Conservation (phyloP, 176 grass and related monocot genomes). For the Triticum monococcum region DNA sequence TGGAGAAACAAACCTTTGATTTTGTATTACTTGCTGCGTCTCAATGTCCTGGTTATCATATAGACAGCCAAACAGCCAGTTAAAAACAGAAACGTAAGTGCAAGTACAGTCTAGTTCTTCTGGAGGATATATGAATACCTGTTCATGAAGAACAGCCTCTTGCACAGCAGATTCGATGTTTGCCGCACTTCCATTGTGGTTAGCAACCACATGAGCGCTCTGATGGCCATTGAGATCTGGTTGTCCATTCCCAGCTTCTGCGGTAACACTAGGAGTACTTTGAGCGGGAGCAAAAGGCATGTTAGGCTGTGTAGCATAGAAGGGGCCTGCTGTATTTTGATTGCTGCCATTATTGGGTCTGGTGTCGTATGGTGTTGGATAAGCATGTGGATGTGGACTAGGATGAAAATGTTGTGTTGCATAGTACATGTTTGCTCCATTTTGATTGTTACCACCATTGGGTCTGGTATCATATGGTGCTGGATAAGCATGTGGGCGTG, state of each 20-base stretch:
- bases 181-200: conserved; percentile 17
- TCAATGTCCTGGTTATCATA: conserved; percentile 76
- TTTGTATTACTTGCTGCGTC: conserved; percentile 84
- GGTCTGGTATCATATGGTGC: conserved; percentile 16
- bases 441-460: conserved; percentile 11
- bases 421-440: conserved; percentile 27
- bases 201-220: not conserved
- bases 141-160: conserved; percentile 73
- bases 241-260: conserved; percentile 10
- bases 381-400: conserved; percentile 18
- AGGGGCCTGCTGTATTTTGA: conserved; percentile 18
- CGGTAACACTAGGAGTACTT: not conserved
- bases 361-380: conserved; percentile 10
- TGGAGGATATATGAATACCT: conserved; percentile 53
- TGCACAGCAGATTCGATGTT: conserved; percentile 69
- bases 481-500: conserved; percentile 20
- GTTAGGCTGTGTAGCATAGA: conserved; percentile 21
- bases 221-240: conserved; percentile 12
- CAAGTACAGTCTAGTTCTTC: conserved; percentile 25
- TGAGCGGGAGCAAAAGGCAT: conserved; percentile 12
- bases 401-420: conserved; percentile 13
- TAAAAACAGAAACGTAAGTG: conserved; percentile 34
- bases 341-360: conserved; percentile 7
- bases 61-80: conserved; percentile 30
- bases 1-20: conserved; percentile 63